Evolutionary conservation across 495 filamentous ascomycete genomes (phyloP), one percentile per base, ranked within the genome.

Genomic region (Chaetomidium leptoderma): DNA sequence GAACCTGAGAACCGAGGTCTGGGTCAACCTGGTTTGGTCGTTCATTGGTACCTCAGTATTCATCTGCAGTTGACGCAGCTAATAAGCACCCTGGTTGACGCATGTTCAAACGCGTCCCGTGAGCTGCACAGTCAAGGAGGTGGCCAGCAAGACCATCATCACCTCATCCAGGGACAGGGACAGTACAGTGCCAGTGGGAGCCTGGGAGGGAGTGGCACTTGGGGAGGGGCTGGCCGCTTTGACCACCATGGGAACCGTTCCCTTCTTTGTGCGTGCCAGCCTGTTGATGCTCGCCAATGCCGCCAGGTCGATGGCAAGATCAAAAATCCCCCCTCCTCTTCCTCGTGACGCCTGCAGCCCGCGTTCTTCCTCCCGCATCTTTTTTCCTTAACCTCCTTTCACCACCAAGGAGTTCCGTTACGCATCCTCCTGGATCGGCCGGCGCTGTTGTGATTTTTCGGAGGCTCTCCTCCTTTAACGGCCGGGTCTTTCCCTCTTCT

Each of bases 401-500:
- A 64, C 66, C 68, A 69, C 64, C 67, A 53, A 62, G 61, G 63
- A 61, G 62, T 67, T 56, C 24, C 63, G 63, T 67, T 66, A 66
- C 63, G 57, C 57, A 62, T 60, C 62, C 53, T 60, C 57, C 46
- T 59, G 60, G 67, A 58, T 61, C 62, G 66, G 61, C 69, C 64
- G 66, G 54, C 65, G 69, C 60, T 68, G 74, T 70, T 70, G 67
- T 72, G 72, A 72, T 71, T 72, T 71, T 72, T 72, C 72, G 75
- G 70, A 74, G 71, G 69, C 74, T 68, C 70, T 75, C 70, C 72
- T 74, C 63, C 70, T 70, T 75, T 75, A 45, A 74, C 73, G 73
- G 73, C 70, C 72, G 70, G 76, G 78, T 78, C 69, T 66, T 76
- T 77, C 69, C 66, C 63, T 70, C 60, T 52, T 70, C 60, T 63